These are phyloP conservation scores for Solanum dulcamara DNA, from an alignment of 257 asterid genomes.

Conservation along the genomic window DNA sequence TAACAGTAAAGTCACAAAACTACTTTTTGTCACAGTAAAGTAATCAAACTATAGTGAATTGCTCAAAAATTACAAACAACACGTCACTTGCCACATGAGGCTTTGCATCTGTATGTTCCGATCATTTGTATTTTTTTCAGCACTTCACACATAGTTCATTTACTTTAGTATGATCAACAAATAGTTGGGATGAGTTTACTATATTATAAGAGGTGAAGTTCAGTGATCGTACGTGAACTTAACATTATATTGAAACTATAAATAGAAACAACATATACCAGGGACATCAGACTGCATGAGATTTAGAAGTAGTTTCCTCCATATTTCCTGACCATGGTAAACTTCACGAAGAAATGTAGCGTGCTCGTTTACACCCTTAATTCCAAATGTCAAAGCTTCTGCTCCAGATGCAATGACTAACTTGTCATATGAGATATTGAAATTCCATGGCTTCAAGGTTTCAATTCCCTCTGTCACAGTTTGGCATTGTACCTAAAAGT, in stretches of 20 bases:
- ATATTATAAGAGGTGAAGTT: not conserved
- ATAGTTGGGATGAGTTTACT: not conserved
- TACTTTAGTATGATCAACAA: not conserved
- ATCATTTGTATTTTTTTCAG: not conserved
- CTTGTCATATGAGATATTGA: constrained; percentile 73
- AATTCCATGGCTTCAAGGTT: constrained; percentile 60
- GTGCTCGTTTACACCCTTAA: constrained; percentile 71
- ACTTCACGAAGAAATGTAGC: constrained; percentile 96
- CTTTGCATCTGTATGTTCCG: not conserved
- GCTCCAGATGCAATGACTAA: constrained; percentile 90
- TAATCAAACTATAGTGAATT: not conserved
- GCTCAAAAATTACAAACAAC: not conserved
- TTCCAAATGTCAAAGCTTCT: constrained; percentile 87
- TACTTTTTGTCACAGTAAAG: not conserved
- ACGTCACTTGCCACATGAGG: not conserved
- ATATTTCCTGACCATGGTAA: constrained; percentile 90
- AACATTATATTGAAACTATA: not conserved
- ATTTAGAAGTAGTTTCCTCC: constrained; percentile 79
- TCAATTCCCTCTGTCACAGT: constrained; percentile 67
- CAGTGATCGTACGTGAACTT: too few species aligned
- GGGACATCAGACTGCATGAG: constrained; percentile 94
- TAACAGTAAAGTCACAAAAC: not conserved
- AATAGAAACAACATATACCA: constrained; percentile 26
- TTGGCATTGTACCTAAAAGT: constrained; percentile 51
- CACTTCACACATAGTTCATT: not conserved